These are phyloP conservation scores for Coffea canephora DNA, from an alignment of 257 asterid genomes.

Conservation along the genomic window DNA sequence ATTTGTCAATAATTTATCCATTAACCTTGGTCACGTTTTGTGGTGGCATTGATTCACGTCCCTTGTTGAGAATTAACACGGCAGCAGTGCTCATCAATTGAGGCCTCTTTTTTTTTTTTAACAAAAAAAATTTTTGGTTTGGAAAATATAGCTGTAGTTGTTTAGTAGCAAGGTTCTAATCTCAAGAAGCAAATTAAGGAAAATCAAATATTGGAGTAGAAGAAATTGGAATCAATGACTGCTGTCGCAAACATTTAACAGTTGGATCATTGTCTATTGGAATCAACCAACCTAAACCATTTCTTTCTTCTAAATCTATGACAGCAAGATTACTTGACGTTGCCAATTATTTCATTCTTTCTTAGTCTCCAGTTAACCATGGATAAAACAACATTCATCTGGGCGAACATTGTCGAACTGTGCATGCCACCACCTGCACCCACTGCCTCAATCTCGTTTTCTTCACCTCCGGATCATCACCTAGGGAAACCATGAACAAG, in stretches of 20 bases:
- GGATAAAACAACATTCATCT: not conserved
- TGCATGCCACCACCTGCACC: conserved; percentile 82
- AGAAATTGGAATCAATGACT: not conserved
- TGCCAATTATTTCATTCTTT: not conserved
- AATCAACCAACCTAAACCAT: not conserved
- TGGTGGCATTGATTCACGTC: no score
- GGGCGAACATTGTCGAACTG: conserved; percentile 42
- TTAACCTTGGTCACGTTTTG: no score
- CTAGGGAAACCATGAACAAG: not conserved
- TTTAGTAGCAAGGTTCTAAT: not conserved
- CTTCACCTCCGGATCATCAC: conserved; percentile 38
- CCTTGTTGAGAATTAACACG: no score
- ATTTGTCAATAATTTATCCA: no score
- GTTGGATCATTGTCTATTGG: not conserved
- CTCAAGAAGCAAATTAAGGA: not conserved
- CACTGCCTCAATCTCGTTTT: conserved; percentile 66
- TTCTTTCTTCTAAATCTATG: not conserved
- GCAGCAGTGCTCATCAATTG: not conserved
- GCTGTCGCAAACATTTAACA: not conserved
- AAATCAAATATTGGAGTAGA: not conserved
- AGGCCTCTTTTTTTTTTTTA: not conserved
- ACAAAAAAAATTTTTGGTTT: not conserved
- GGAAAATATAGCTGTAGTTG: not conserved
- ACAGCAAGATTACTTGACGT: no score
- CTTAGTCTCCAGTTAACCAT: not conserved